These are phyloP conservation scores for Trichophyton verrucosum DNA, from an alignment of 2,329 filamentous ascomycete species.

Conservation along the genomic window DNA sequence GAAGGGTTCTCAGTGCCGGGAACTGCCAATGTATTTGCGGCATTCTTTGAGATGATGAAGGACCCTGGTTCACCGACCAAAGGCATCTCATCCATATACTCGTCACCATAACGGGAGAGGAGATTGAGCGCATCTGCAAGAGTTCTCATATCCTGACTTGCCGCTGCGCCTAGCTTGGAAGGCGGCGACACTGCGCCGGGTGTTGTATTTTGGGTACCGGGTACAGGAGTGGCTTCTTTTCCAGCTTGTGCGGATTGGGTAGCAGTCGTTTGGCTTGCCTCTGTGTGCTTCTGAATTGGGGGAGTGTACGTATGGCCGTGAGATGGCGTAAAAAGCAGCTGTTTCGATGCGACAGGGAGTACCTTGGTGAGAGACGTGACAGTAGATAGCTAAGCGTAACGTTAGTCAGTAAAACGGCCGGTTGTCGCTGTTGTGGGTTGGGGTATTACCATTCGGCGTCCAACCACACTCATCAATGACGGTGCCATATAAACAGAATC, in stretches of 20 bases:
- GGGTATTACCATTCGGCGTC: constrained; percentile 37
- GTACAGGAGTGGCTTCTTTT: constrained; percentile 38
- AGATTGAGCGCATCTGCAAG: constrained; percentile 39
- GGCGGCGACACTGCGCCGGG: constrained; percentile 15
- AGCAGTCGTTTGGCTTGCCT: constrained; percentile 22
- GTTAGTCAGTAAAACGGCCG: not conserved
- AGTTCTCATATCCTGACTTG: constrained; percentile 27
- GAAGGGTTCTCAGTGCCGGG: constrained; percentile 14
- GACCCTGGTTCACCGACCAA: constrained; percentile 51
- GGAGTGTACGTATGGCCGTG: constrained; percentile 49
- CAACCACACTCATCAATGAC: constrained; percentile 46
- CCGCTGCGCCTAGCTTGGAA: constrained; percentile 7
- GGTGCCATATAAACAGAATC: constrained; percentile 51
- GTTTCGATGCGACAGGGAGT: constrained; percentile 40
- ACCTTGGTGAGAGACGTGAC: constrained; percentile 45
- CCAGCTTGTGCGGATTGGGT: constrained; percentile 30
- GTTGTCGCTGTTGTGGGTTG: too few relatives aligned
- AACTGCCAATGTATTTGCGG: constrained; percentile 8
- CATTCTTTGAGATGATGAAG: constrained; percentile 41
- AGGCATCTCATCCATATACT: constrained; percentile 54
- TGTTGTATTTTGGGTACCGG: constrained; percentile 24
- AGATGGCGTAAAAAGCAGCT: constrained; percentile 47
- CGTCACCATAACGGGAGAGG: constrained; percentile 43
- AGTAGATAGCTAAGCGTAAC: constrained; percentile 37
- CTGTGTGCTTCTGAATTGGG: constrained; percentile 32